These are phyloP conservation scores for Eimeria acervulina DNA, from an alignment of 169 alveolate genomes.

Conservation along the genomic window DNA sequence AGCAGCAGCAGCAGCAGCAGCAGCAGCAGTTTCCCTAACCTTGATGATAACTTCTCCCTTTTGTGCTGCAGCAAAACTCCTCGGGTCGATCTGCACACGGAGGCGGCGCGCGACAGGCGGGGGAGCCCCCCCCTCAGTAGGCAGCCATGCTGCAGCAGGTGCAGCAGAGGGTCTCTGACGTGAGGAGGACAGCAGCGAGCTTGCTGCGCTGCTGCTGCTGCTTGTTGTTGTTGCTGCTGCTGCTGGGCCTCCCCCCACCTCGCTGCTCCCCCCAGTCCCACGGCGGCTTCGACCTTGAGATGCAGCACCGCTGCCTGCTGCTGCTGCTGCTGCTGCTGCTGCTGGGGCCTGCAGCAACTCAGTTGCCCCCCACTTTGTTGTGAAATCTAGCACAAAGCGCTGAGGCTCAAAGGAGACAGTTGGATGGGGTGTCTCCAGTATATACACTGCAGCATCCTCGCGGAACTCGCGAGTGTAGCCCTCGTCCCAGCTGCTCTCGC, in stretches of 20 bases:
- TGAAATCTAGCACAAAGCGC: constrained; percentile 36
- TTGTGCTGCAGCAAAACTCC: constrained; percentile 53
- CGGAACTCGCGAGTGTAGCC: neutral
- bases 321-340: constrained; percentile 32
- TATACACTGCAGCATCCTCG: constrained; percentile 48
- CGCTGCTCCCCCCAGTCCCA: neutral
- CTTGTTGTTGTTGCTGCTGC: constrained; percentile 10
- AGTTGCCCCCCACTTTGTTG: neutral
- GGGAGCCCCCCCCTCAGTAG: constrained; percentile 52
- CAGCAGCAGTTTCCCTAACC: constrained; percentile 5
- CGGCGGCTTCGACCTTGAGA: constrained; percentile 28
- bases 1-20: constrained; percentile 43
- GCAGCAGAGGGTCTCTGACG: neutral
- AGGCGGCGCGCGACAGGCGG: constrained; percentile 48
- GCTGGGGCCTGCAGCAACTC: constrained; percentile 13
- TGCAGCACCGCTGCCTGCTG: neutral
- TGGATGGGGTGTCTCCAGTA: constrained; percentile 70
- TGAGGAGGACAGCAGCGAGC: neutral
- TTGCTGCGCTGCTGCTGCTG: neutral
- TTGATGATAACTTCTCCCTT: constrained; percentile 62
- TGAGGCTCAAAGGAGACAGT: constrained; percentile 62
- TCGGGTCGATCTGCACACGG: constrained; percentile 29
- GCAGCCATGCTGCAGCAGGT: constrained; percentile 13
- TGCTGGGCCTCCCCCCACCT: neutral
- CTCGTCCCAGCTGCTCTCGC: neutral